Evolutionary conservation across 495 filamentous ascomycete species (phyloP).

Genomic region (Bathelium albidoporum): DNA sequence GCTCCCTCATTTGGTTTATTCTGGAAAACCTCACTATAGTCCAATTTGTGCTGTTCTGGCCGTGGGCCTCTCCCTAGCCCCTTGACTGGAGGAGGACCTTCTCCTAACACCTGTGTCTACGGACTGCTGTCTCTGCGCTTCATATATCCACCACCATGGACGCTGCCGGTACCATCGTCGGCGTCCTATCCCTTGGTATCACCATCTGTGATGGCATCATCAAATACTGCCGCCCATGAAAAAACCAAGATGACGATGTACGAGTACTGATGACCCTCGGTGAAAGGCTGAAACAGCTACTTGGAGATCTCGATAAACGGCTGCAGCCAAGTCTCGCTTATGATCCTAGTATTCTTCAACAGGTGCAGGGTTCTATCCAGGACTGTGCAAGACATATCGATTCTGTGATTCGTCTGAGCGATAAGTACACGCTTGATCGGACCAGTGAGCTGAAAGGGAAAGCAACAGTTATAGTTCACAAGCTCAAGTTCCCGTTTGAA

Average conservation of each 20-base stretch:
- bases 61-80: not conserved
- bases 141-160: not conserved
- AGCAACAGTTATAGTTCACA: not conserved
- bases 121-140: not conserved
- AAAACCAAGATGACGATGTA: slow-evolving; percentile 1
- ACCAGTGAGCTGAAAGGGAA: not conserved
- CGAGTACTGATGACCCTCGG: not conserved
- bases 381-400: not conserved
- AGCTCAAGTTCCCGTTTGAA: not conserved
- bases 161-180: not conserved
- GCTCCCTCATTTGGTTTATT: too few species aligned
- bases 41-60: not conserved
- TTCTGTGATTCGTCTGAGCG: not conserved
- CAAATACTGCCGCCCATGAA: not conserved
- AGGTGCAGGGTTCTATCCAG: not conserved
- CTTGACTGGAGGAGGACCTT: not conserved
- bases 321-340: not conserved
- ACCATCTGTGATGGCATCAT: slow-evolving; percentile 1
- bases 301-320: not conserved
- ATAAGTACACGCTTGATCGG: not conserved
- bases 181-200: not conserved
- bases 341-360: not conserved
- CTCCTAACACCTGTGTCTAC: not conserved
- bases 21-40: too few species aligned
- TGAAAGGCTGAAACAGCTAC: not conserved